Evolutionary conservation across 441 rosid species (phyloP), one percentile per base, ranked within the genome.

Genomic region (Mallotus repandus): DNA sequence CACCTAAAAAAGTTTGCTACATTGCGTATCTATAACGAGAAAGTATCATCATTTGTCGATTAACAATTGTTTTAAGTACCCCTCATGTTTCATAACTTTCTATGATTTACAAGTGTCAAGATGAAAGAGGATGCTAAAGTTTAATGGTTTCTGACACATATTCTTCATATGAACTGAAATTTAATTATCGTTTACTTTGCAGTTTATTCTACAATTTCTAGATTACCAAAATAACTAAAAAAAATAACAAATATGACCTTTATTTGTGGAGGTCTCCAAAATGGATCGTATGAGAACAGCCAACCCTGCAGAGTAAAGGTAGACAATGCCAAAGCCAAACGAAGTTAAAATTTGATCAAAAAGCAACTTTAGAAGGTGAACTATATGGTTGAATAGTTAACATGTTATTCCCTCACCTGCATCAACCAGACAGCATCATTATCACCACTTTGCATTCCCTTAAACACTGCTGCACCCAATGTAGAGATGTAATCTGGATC

Each of bases 191-290:
- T 73, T 21, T 18, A 25, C 10, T 45, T 63, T 66, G 50, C 29
- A 46, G 56, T n/a, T 46, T 38, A 63, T 32, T 12, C 60, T n/a
- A 50, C 46, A 63, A 14, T 49, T 66, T 49, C 45, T 2, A 14
- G 38, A 67, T 65, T 16, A 69, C 41, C 35, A 32, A 69, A 70
- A 54, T 54, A 38, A 69, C 54, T 19, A 60, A 69, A 73, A 35
- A 50, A 61, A 52, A n/a, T n/a, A n/a, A n/a, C 9, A 48, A 43
- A 61, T 49, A 74, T 76, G 48, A 90, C 96, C 91, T 88, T 90
- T 91, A 83, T 87, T 83, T 90, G 93, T 59, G 87, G 87, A 77
- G 93, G 96, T 82, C 85, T 85, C 93, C 96, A 90, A 76, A 90
- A 90, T 63, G 92, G 91, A 84, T 90, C 96, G 74, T 90, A 86